phyloP scores from a whole-genome alignment of 768 basidiomycete species.

The Phallus indusiatus region DNA sequence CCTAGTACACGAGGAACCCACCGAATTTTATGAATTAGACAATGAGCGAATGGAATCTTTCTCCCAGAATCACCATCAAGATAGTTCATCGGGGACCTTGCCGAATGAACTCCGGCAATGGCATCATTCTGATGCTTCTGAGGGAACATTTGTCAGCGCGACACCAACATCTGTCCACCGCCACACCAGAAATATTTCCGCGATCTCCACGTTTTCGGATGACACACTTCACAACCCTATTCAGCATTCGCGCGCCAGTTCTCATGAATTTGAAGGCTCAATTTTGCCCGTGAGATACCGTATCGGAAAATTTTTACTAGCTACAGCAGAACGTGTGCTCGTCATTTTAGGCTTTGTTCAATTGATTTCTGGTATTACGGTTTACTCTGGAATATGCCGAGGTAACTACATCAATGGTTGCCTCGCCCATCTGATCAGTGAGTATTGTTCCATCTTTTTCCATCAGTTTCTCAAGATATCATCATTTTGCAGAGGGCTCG shows the following conservation, averaged over 20 bases:
- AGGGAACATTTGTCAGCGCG: conserved; percentile 28
- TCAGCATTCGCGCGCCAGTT: conserved; percentile 2
- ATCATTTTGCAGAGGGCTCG: conserved; percentile 53
- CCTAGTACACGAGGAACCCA: conserved; percentile 45
- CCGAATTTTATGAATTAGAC: conserved; percentile 43
- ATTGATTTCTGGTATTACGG: conserved; percentile 58
- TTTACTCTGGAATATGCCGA: conserved; percentile 85
- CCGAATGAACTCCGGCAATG: conserved; percentile 19
- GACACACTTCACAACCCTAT: conserved; percentile 42
- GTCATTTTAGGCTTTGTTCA: conserved; percentile 65
- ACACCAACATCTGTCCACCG: neutral
- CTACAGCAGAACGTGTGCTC: conserved; percentile 49
- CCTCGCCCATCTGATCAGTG: conserved; percentile 83
- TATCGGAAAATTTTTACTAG: conserved; percentile 40
- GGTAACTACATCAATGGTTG: conserved; percentile 71
- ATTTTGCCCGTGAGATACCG: conserved; percentile 23
- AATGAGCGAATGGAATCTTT: conserved; percentile 14
- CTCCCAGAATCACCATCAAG: conserved; percentile 9
- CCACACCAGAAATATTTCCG: conserved; percentile 5
- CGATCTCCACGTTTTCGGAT: conserved; percentile 39
- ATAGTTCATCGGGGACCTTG: conserved; percentile 17
- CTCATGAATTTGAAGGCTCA: conserved; percentile 10
- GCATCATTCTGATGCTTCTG: conserved; percentile 38
- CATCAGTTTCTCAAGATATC: neutral
- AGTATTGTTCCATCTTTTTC: conserved; percentile 19